Evolutionary conservation across 345 rosid genomes (phyloP).

Genomic region (Psidium guajava): DNA sequence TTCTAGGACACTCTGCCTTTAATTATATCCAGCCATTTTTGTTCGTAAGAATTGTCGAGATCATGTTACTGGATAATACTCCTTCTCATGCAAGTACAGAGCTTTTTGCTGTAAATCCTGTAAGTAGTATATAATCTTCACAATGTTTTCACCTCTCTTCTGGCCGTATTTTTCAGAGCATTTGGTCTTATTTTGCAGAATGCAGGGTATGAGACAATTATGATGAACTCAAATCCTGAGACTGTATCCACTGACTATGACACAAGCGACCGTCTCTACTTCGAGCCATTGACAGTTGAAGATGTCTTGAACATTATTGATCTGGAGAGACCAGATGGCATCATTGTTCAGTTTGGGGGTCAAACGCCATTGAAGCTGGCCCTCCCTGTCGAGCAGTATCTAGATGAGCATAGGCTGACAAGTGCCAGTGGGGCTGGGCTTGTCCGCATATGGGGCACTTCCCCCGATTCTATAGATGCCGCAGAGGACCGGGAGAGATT

Average conservation of each 20-base stretch:
- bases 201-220: constrained; percentile 95
- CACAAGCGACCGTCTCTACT: constrained; percentile 92
- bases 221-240: constrained; percentile 99
- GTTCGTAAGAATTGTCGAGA: neutral
- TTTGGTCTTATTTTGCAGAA: constrained; percentile 30
- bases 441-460: constrained; percentile 90
- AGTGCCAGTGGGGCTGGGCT: constrained; percentile 66
- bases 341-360: constrained; percentile 95
- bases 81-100: neutral
- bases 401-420: constrained; percentile 60
- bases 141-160: neutral
- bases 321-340: constrained; percentile 85
- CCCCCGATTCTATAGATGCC: constrained; percentile 93
- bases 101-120: neutral
- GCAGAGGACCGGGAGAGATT: constrained; percentile 96
- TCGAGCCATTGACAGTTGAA: constrained; percentile 84
- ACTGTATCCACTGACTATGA: constrained; percentile 96
- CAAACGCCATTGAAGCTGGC: constrained; percentile 92
- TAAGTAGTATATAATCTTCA: neutral
- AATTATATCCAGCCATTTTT: neutral
- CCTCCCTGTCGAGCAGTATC: constrained; percentile 69
- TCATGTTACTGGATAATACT: neutral
- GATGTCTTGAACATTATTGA: constrained; percentile 83
- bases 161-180: neutral
- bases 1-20: neutral